These are phyloP conservation scores for Cutaneotrichosporon sp. DNA, from an alignment of 1,284 basidiomycete genomes.

Conservation along the genomic window DNA sequence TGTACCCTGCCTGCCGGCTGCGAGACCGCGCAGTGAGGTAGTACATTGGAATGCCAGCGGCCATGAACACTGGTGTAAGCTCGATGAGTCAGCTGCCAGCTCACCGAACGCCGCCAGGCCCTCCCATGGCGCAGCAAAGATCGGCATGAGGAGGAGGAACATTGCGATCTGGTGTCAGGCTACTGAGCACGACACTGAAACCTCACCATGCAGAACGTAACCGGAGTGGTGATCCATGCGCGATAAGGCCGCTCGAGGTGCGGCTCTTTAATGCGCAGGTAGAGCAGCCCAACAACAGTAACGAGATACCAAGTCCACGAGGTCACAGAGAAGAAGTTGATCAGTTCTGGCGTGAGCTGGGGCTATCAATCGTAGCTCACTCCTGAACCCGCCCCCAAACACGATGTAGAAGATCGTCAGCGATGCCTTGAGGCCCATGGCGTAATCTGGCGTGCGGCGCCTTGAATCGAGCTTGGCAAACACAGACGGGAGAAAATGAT, in stretches of 20 bases:
- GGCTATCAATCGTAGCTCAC: constrained; percentile 30
- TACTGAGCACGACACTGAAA: constrained; percentile 10
- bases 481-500: constrained; percentile 75
- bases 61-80: constrained; percentile 46
- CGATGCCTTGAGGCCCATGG: constrained; percentile 67
- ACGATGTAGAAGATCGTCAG: constrained; percentile 72
- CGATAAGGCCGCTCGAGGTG: constrained; percentile 82
- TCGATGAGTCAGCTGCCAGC: background rate
- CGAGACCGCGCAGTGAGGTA: constrained; percentile 60
- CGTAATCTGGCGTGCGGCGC: constrained; percentile 78
- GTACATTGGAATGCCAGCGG: constrained; percentile 71
- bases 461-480: constrained; percentile 70
- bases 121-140: constrained; percentile 86
- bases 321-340: constrained; percentile 61
- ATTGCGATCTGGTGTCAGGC: constrained; percentile 63
- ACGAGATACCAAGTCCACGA: constrained; percentile 87
- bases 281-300: constrained; percentile 81
- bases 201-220: constrained; percentile 81
- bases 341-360: constrained; percentile 50
- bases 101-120: constrained; percentile 77
- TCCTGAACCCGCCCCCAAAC: constrained; percentile 80
- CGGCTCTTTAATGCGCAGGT: constrained; percentile 86
- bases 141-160: constrained; percentile 90
- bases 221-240: constrained; percentile 83
- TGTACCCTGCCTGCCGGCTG: constrained; percentile 7